These are phyloP conservation scores for Jamesozyma hellenica DNA, from an alignment of 805 yeast genomes.

Conservation along the genomic window DNA sequence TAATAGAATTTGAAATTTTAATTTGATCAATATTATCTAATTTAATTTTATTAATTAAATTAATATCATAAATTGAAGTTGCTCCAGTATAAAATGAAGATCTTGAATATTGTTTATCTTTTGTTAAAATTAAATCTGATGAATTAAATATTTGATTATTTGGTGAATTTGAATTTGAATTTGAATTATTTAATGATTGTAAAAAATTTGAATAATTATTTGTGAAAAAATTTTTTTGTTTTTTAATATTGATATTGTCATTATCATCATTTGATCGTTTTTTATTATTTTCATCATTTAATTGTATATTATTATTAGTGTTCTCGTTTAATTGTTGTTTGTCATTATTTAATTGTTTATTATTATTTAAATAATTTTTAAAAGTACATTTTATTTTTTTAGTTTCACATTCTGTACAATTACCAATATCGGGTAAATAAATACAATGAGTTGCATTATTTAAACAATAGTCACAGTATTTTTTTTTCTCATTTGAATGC, in stretches of 20 bases:
- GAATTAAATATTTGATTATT: not conserved
- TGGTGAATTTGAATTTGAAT: not conserved
- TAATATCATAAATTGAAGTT: conserved; percentile 71
- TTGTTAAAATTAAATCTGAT: conserved; percentile 25
- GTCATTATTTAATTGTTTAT: not conserved
- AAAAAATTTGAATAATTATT: conserved; percentile 1
- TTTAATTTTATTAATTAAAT: conserved; percentile 53
- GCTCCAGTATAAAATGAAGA: conserved; percentile 86
- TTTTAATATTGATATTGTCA: not conserved
- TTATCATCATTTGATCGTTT: not conserved
- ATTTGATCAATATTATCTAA: conserved; percentile 73
- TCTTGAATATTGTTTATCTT: conserved; percentile 82
- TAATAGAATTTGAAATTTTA: conserved; percentile 52
- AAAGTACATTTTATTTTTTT: conserved; percentile 69
- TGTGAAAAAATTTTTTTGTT: not conserved
- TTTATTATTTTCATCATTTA: not conserved
- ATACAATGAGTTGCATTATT: conserved; percentile 74
- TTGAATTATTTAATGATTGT: not conserved
- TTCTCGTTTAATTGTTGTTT: no score
- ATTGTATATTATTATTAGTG: not conserved
- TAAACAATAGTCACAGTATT: conserved; percentile 79
- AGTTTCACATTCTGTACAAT: conserved; percentile 69
- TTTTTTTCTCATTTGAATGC: not conserved
- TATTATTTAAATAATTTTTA: conserved; percentile 26
- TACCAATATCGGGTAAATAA: conserved; percentile 47